phyloP scores from a whole-genome alignment of 78 protist genomes.

The Anaeramoeba flamelloides region DNA sequence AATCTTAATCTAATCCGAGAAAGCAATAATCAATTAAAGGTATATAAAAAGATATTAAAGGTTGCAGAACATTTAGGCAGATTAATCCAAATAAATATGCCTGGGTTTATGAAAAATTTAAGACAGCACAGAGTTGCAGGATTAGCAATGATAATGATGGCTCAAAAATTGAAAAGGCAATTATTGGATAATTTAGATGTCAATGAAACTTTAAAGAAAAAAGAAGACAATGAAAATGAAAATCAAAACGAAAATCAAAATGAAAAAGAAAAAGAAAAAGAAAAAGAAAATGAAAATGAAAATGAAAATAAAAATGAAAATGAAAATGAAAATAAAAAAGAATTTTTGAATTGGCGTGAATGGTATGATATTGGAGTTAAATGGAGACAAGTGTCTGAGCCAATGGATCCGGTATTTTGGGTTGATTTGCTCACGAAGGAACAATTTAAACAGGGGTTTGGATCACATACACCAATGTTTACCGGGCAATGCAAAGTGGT shows the following conservation, averaged over 20 bases:
- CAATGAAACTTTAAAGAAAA: too few species aligned
- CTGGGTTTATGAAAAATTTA: neutral
- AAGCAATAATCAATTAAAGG: neutral
- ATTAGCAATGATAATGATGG: neutral
- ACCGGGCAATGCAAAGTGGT: neutral
- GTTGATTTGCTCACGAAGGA: neutral
- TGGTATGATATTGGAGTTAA: neutral
- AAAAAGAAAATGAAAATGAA: too few species aligned
- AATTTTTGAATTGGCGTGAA: neutral
- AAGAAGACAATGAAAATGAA: too few species aligned
- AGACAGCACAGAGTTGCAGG: neutral
- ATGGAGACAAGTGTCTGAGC: neutral
- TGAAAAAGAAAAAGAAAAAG: too few species aligned
- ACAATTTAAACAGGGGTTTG: neutral
- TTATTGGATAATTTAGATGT: too few species aligned
- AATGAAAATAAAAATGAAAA: neutral
- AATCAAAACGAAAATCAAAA: too few species aligned
- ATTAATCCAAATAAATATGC: neutral
- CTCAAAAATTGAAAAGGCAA: neutral
- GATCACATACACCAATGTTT: neutral
- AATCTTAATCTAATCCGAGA: neutral
- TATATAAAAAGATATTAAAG: neutral
- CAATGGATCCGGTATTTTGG: neutral
- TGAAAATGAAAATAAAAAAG: neutral
- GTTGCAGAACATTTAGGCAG: neutral